A percentile compares a stretch with the other conserved stretches of the same genome.
These are phyloP conservation scores for Trichoderma harzianum DNA, from an alignment of 2,329 filamentous ascomycete genomes.

Conservation along the genomic window DNA sequence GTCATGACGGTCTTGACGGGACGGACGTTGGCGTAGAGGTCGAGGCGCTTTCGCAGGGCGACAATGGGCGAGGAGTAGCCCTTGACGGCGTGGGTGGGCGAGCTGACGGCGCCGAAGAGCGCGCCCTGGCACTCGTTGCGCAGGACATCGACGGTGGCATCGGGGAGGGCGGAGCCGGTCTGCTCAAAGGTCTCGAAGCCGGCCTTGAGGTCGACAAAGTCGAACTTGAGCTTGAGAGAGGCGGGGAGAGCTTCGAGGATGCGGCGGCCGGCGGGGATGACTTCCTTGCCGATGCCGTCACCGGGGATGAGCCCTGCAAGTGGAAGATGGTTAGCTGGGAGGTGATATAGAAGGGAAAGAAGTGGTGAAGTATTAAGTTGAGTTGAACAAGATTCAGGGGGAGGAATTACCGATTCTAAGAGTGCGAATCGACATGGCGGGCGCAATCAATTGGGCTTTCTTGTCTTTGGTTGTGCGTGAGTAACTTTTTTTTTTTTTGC, in stretches of 20 bases:
- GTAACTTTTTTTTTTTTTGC: constrained; percentile 8
- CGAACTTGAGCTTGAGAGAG: constrained; percentile 91
- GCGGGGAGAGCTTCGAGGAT: constrained; percentile 88
- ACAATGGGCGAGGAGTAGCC: constrained; percentile 98
- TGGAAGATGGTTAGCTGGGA: not conserved
- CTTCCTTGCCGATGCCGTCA: constrained; percentile 97
- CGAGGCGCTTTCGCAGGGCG: constrained; percentile 88
- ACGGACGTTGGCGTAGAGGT: constrained; percentile 95
- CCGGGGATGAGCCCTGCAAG: constrained; percentile 86
- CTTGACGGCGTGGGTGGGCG: constrained; percentile 81
- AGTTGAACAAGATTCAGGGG: not conserved
- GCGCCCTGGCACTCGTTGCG: constrained; percentile 91
- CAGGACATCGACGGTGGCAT: constrained; percentile 85
- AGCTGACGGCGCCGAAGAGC: constrained; percentile 93
- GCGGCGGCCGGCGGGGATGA: constrained; percentile 89
- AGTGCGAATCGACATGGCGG: constrained; percentile 41
- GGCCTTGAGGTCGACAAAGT: constrained; percentile 87
- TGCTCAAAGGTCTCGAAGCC: constrained; percentile 92
- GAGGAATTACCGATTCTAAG: constrained; percentile 38
- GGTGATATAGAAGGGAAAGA: not conserved
- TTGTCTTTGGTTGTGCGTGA: not conserved
- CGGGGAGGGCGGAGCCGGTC: constrained; percentile 83
- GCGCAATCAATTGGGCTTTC: constrained; percentile 6
- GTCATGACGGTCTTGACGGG: constrained; percentile 82
- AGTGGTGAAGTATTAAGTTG: too few species aligned